Conservation (phyloP, 202 grass and related monocot genomes). For the Zizania palustris region DNA sequence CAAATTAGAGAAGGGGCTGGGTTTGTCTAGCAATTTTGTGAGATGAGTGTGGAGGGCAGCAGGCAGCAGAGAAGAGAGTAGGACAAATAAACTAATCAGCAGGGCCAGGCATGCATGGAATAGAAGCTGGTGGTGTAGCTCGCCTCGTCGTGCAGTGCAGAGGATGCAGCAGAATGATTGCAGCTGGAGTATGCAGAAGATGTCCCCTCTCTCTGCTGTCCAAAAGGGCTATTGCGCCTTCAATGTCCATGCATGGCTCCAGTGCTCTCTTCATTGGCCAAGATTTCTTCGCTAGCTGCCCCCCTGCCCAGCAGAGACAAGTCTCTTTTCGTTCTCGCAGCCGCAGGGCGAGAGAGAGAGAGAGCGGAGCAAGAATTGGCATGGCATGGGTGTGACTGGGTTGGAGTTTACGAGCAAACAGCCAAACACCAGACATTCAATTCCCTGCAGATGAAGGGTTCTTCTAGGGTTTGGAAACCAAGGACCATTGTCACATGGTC, state of each 20-base stretch:
- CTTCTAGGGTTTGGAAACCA: constrained; percentile 50
- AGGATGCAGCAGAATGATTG: constrained; percentile 35
- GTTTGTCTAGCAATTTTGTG: constrained; percentile 4
- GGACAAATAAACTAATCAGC: constrained; percentile 45
- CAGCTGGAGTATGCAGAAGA: constrained; percentile 43
- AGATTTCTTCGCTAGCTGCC: not conserved
- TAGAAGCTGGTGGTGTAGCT: constrained; percentile 28
- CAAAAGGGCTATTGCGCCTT: not conserved
- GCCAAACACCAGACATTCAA: constrained; percentile 36
- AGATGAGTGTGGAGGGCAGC: not conserved
- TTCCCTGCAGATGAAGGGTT: constrained; percentile 13
- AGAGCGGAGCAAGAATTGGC: not conserved
- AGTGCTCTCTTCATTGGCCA: not conserved
- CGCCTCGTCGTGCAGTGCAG: not conserved
- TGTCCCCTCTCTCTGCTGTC: constrained; percentile 19
- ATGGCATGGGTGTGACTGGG: constrained; percentile 25
- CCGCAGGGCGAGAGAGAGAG: not conserved
- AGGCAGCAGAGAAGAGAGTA: constrained; percentile 22
- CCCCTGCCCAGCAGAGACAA: too few species aligned
- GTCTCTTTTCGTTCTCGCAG: too few species aligned
- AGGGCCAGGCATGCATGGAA: constrained; percentile 13
- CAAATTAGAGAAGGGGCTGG: not conserved
- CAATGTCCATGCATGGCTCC: constrained; percentile 28
- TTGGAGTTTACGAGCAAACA: constrained; percentile 35
- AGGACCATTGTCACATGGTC: constrained; percentile 50